phyloP scores from a whole-genome alignment of 805 yeast genomes.

The Yueomyces sp. region DNA sequence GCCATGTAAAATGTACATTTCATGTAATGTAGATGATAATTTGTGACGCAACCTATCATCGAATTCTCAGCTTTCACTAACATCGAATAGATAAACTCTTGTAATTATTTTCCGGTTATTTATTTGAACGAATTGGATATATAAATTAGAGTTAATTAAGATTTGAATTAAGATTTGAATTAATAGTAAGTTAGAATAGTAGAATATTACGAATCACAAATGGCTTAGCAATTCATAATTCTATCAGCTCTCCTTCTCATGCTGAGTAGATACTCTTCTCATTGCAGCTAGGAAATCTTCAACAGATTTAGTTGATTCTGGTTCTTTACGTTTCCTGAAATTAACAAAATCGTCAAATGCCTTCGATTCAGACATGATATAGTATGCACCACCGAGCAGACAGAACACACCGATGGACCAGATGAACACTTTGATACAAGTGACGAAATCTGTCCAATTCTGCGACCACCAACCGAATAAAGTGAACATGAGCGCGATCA shows the following conservation, averaged over 20 bases:
- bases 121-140: constrained; percentile 1
- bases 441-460: constrained; percentile 92
- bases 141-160: not conserved
- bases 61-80: too few relatives aligned
- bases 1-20: too few relatives aligned
- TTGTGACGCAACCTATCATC: too few relatives aligned
- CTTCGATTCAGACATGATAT: constrained; percentile 74
- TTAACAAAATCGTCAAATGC: constrained; percentile 74
- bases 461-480: constrained; percentile 97
- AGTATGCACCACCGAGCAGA: constrained; percentile 92
- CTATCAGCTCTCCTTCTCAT: constrained; percentile 53
- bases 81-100: too few relatives aligned
- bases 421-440: constrained; percentile 88
- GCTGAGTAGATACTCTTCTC: constrained; percentile 85
- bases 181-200: not conserved
- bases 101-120: too few relatives aligned
- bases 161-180: not conserved
- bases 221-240: too few relatives aligned
- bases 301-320: constrained; percentile 48
- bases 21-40: too few relatives aligned
- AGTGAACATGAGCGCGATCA: constrained; percentile 84
- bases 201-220: constrained; percentile 8
- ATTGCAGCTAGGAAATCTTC: constrained; percentile 78
- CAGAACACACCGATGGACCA: constrained; percentile 97
- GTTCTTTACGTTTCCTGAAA: constrained; percentile 56